phyloP scores from a whole-genome alignment of 1,139 yeast species.

The Taphrina communis region DNA sequence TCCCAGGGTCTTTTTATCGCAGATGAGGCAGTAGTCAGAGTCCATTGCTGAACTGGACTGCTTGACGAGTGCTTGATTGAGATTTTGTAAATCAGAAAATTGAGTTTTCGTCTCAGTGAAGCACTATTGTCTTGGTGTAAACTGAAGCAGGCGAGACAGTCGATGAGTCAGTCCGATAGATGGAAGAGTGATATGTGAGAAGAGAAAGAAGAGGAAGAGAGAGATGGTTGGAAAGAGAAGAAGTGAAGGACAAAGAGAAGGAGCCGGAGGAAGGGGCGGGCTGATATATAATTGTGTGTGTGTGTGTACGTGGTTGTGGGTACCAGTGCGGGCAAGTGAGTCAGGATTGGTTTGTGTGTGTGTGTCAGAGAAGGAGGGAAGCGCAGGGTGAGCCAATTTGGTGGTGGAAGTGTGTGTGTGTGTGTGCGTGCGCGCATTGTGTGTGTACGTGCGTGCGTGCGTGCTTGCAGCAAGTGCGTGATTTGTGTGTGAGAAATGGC shows the following conservation, averaged over 20 bases:
- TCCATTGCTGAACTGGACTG: conserved; percentile 11
- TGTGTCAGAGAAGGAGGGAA: not conserved
- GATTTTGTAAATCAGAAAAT: no score
- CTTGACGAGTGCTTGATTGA: conserved; percentile 4
- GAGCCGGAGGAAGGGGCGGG: not conserved
- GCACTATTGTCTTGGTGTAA: no score
- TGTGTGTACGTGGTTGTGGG: not conserved
- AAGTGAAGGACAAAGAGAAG: not conserved
- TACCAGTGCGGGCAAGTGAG: conserved; percentile 9
- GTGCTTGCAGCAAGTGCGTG: conserved; percentile 12
- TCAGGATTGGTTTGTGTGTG: not conserved
- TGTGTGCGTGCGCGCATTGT: not conserved
- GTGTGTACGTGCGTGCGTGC: conserved; percentile 10
- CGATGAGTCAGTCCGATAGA: not conserved
- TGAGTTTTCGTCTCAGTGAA: no score
- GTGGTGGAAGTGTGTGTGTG: not conserved
- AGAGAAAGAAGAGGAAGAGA: not conserved
- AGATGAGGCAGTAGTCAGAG: conserved; percentile 42
- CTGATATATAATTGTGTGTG: not conserved
- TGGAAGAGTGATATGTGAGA: not conserved
- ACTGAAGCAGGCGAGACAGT: no score
- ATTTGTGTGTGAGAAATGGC: conserved; percentile 19
- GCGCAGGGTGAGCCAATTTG: no score
- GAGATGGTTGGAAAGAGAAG: not conserved
- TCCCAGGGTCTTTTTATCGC: conserved; percentile 38